These are phyloP conservation scores for Arctostaphylos glauca DNA, from an alignment of 148 eudicot genomes.

Conservation along the genomic window DNA sequence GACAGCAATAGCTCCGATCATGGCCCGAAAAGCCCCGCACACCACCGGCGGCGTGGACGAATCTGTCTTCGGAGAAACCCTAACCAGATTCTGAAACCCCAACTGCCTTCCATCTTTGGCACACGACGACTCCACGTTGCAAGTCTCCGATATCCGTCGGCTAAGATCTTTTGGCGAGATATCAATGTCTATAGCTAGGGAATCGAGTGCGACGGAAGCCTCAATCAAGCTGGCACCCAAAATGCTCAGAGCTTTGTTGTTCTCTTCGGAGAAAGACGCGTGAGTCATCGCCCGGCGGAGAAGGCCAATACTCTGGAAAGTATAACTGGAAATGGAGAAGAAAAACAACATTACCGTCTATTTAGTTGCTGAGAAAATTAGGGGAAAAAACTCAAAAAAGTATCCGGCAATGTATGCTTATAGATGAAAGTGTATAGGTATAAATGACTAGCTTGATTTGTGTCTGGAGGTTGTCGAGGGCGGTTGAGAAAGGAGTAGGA, in stretches of 20 bases:
- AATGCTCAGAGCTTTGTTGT: constrained; percentile 73
- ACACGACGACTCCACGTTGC: constrained; percentile 64
- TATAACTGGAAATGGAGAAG: constrained; percentile 45
- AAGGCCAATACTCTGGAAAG: constrained; percentile 40
- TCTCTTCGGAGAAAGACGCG: constrained; percentile 79
- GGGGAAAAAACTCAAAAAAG: neutral
- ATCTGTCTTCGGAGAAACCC: constrained; percentile 70
- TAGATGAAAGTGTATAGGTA: neutral
- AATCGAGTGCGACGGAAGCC: constrained; percentile 43
- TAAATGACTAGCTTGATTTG: constrained; percentile 45
- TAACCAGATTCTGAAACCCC: constrained; percentile 57
- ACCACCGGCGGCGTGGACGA: constrained; percentile 62
- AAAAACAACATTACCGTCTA: neutral
- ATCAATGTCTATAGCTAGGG: constrained; percentile 44
- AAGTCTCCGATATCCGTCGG: constrained; percentile 41
- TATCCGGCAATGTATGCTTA: neutral
- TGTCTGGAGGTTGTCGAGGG: constrained; percentile 57
- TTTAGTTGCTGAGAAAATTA: constrained; percentile 1
- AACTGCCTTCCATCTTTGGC: constrained; percentile 53
- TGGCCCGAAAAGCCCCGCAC: constrained; percentile 75
- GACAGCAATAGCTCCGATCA: constrained; percentile 65
- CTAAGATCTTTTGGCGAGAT: constrained; percentile 61
- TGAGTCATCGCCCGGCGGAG: constrained; percentile 89
- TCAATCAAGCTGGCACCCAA: constrained; percentile 65
- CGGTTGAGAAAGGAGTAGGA: constrained; percentile 44